Percentiles rank a stretch among this genome's conserved stretches.
Evolutionary conservation across 305 asterid genomes (phyloP).

Genomic region (Plantago coronopus): DNA sequence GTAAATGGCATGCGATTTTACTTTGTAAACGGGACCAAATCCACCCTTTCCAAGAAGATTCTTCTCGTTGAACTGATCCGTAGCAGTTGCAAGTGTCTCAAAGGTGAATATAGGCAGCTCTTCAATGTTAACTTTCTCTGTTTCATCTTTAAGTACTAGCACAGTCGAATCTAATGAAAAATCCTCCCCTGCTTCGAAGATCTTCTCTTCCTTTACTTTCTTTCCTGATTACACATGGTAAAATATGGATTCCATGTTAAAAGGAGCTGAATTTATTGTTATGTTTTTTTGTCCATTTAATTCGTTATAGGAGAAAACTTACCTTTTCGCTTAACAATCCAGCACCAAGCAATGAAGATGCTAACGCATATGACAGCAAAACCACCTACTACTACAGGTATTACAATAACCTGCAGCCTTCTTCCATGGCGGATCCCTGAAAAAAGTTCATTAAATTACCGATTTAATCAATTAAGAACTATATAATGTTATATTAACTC

Average conservation of each 20-base stretch:
- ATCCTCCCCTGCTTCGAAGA: slow-evolving; percentile 25
- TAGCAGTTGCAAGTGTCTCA: slow-evolving; percentile 42
- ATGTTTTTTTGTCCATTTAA: no score
- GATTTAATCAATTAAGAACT: no score
- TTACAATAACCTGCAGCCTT: not conserved
- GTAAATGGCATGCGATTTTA: no score
- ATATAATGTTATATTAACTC: no score
- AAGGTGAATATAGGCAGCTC: slow-evolving; percentile 45
- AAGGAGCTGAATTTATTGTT: no score
- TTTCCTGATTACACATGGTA: no score
- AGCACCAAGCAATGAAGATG: not conserved
- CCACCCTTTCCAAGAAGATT: slow-evolving; percentile 60
- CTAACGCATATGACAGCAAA: not conserved
- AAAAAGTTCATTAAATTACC: no score
- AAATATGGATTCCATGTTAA: no score
- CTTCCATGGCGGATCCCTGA: not conserved
- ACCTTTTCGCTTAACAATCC: not conserved
- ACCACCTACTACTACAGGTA: not conserved
- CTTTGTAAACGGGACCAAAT: slow-evolving; percentile 61
- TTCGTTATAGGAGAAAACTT: no score
- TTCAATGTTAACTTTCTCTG: slow-evolving; percentile 34
- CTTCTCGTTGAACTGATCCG: slow-evolving; percentile 32
- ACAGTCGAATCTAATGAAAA: slow-evolving; percentile 26
- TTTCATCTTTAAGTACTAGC: slow-evolving; percentile 30
- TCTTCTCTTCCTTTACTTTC: slow-evolving; percentile 6